phyloP scores from a whole-genome alignment of 2,329 filamentous ascomycete genomes.

The Beauveria sp. region DNA sequence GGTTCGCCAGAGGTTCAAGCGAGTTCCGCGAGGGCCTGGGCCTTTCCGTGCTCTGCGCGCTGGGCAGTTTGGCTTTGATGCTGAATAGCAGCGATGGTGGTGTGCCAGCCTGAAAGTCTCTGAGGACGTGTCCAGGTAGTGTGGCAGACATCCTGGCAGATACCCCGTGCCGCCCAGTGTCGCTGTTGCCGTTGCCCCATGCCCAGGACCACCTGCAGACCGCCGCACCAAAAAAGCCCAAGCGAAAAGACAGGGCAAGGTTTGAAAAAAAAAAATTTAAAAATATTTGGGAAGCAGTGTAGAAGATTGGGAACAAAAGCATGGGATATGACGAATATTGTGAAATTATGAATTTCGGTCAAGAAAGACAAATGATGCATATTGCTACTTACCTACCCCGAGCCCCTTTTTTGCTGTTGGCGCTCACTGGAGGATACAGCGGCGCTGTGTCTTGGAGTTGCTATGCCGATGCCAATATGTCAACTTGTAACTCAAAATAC shows the following conservation, averaged over 20 bases:
- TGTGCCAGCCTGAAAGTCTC: background rate
- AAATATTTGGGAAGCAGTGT: background rate
- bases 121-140: background rate
- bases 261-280: background rate
- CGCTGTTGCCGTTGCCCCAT: background rate
- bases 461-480: background rate
- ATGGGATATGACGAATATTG: background rate
- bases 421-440: background rate
- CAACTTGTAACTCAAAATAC: background rate
- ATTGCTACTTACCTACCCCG: background rate
- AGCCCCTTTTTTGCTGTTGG: background rate
- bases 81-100: background rate
- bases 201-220: conserved; percentile 1
- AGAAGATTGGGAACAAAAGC: background rate
- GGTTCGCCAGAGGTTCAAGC: background rate
- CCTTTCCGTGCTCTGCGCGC: background rate
- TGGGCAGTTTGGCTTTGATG: background rate
- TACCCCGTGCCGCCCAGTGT: background rate
- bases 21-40: background rate
- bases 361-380: background rate
- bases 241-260: conserved; percentile 9
- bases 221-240: conserved; percentile 8
- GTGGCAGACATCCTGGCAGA: background rate
- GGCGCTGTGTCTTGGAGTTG: background rate
- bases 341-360: background rate